These are phyloP conservation scores for Tulasnella calospora DNA, from an alignment of 768 basidiomycete species.

Conservation along the genomic window DNA sequence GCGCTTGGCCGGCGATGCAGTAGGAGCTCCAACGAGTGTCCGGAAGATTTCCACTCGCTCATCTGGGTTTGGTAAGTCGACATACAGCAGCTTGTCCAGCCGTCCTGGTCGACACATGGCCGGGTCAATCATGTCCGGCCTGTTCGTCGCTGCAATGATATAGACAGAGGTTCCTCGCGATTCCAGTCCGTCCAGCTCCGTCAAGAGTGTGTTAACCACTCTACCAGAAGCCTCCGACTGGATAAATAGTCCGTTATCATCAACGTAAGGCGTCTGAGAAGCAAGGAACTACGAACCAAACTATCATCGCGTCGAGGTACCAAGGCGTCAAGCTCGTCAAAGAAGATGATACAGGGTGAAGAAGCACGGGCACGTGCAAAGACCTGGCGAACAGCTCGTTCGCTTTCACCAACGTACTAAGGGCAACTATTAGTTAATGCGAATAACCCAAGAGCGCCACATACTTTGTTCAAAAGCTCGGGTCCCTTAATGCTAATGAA, in stretches of 20 bases:
- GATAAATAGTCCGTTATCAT: not conserved
- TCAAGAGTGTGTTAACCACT: conserved; percentile 89
- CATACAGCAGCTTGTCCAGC: conserved; percentile 89
- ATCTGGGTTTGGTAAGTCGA: conserved; percentile 68
- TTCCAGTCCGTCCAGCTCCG: conserved; percentile 90
- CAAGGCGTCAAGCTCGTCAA: conserved; percentile 89
- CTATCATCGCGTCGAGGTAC: conserved; percentile 87
- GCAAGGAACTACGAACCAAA: conserved; percentile 50
- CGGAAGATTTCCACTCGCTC: conserved; percentile 83
- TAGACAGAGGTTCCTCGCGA: conserved; percentile 73
- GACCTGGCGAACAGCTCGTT: conserved; percentile 88
- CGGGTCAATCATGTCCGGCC: conserved; percentile 96
- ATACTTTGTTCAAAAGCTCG: conserved; percentile 90
- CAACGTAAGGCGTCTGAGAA: conserved; percentile 28
- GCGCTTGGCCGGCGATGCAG: not conserved
- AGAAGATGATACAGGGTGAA: conserved; percentile 91
- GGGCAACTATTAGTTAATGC: not conserved
- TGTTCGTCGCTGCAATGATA: conserved; percentile 91
- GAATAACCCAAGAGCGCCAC: conserved; percentile 28
- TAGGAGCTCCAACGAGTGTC: conserved; percentile 49
- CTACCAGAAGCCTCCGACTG: conserved; percentile 90
- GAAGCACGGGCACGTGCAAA: conserved; percentile 92
- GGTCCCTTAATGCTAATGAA: conserved; percentile 99
- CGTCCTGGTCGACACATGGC: conserved; percentile 97
- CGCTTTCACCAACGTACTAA: conserved; percentile 96